These are phyloP conservation scores for Globisporangium nodosum DNA, from an alignment of 352 stramenopile genomes.

Conservation along the genomic window DNA sequence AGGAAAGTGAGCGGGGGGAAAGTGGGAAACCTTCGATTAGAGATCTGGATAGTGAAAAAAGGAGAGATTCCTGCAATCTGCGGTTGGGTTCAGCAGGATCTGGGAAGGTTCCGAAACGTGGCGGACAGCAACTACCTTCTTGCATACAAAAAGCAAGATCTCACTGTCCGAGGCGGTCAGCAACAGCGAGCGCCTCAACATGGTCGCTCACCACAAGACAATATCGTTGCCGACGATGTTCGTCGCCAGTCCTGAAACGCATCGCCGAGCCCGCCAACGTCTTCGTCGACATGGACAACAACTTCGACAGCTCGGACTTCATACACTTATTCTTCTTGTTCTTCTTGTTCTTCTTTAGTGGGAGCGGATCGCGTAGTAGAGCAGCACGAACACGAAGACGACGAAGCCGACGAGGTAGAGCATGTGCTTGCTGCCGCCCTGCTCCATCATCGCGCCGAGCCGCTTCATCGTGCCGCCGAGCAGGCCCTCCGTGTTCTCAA, in stretches of 20 bases:
- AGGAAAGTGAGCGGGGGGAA: too few relatives aligned
- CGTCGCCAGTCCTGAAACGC: too few relatives aligned
- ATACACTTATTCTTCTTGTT: background rate
- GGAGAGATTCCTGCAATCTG: background rate
- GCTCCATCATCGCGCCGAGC: conserved; percentile 82
- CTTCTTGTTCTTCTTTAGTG: conserved; percentile 26
- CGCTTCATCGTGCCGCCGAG: conserved; percentile 84
- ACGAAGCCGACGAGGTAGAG: conserved; percentile 83
- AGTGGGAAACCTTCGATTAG: too few relatives aligned
- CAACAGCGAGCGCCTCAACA: too few relatives aligned
- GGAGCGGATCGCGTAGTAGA: conserved; percentile 78
- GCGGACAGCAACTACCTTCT: background rate
- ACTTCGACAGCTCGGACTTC: too few relatives aligned
- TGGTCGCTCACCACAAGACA: too few relatives aligned
- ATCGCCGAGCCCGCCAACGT: too few relatives aligned
- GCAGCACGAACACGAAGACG: conserved; percentile 78
- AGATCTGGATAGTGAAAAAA: background rate
- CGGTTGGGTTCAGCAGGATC: too few relatives aligned
- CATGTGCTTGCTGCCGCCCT: conserved; percentile 87
- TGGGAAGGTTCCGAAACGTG: background rate
- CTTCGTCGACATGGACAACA: too few relatives aligned
- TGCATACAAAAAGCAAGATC: background rate
- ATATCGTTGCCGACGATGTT: too few relatives aligned
- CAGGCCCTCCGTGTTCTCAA: conserved; percentile 80
- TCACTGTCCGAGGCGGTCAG: background rate